phyloP scores from a whole-genome alignment of 129 eudicot species.

The Chrysanthemum makinoi region DNA sequence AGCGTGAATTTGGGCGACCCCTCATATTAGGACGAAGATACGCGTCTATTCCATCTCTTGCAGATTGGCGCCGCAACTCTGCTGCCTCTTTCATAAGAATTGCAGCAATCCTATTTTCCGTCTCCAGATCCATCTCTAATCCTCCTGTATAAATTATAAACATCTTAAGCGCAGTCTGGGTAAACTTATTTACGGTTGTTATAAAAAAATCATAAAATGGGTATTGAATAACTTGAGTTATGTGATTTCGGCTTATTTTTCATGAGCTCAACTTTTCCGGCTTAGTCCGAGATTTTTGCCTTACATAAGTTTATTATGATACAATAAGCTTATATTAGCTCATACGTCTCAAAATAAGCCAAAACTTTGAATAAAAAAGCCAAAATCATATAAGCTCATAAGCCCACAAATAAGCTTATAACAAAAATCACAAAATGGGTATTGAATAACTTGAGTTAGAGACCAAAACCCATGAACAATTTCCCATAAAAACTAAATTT shows the following conservation, averaged over 20 bases:
- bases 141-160: too few relatives aligned
- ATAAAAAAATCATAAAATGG: too few relatives aligned
- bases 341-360: too few relatives aligned
- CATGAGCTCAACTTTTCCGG: neutral
- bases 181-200: too few relatives aligned
- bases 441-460: conserved; percentile 9
- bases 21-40: conserved; percentile 73
- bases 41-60: conserved; percentile 72
- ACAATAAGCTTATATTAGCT: too few relatives aligned
- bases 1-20: conserved; percentile 89
- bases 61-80: conserved; percentile 77
- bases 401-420: neutral
- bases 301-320: too few relatives aligned
- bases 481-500: neutral
- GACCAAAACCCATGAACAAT: conserved; percentile 16
- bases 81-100: conserved; percentile 90
- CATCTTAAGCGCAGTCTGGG: too few relatives aligned
- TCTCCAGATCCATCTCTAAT: conserved; percentile 73
- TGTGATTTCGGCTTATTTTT: neutral
- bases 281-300: too few relatives aligned
- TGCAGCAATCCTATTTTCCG: conserved; percentile 88
- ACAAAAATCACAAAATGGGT: neutral
- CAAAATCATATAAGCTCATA: too few relatives aligned
- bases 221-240: neutral
- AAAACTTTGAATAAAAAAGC: too few relatives aligned